These are phyloP conservation scores for Agrocybe praecox DNA, from an alignment of 768 basidiomycete genomes.

Conservation along the genomic window DNA sequence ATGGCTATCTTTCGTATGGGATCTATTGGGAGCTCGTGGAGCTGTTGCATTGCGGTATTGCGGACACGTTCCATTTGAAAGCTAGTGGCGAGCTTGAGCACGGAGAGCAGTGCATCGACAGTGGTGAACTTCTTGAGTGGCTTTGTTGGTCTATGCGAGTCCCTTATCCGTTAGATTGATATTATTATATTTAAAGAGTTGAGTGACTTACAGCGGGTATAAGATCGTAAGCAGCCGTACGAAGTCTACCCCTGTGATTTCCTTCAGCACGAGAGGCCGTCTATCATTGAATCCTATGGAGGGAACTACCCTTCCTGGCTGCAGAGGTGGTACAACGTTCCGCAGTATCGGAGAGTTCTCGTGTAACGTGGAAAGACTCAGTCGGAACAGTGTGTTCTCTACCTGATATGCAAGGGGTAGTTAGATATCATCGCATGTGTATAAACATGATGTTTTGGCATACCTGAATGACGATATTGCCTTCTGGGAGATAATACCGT, in stretches of 20 bases:
- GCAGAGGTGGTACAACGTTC: slow-evolving; percentile 33
- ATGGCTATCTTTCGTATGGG: slow-evolving; percentile 35
- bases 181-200: neutral
- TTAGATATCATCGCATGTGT: neutral
- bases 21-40: slow-evolving; percentile 29
- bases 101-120: slow-evolving; percentile 31
- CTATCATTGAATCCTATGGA: slow-evolving; percentile 25
- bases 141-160: slow-evolving; percentile 9
- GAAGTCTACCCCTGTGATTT: slow-evolving; percentile 49
- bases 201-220: slow-evolving; percentile 50
- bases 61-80: slow-evolving; percentile 33
- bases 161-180: neutral
- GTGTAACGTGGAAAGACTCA: slow-evolving; percentile 49
- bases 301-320: slow-evolving; percentile 21
- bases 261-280: slow-evolving; percentile 45
- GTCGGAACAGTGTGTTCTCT: slow-evolving; percentile 50
- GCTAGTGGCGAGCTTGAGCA: slow-evolving; percentile 35
- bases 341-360: slow-evolving; percentile 34
- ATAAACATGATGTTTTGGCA: neutral
- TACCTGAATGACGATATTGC: slow-evolving; percentile 34
- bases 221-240: slow-evolving; percentile 55
- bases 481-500: slow-evolving; percentile 30
- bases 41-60: slow-evolving; percentile 26
- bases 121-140: slow-evolving; percentile 21
- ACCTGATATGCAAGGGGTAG: slow-evolving; percentile 42